A percentile compares a stretch with the other conserved stretches of the same genome.
Evolutionary conservation across 2,329 filamentous ascomycete genomes (phyloP).

Genomic region (Calonectria naviculata): DNA sequence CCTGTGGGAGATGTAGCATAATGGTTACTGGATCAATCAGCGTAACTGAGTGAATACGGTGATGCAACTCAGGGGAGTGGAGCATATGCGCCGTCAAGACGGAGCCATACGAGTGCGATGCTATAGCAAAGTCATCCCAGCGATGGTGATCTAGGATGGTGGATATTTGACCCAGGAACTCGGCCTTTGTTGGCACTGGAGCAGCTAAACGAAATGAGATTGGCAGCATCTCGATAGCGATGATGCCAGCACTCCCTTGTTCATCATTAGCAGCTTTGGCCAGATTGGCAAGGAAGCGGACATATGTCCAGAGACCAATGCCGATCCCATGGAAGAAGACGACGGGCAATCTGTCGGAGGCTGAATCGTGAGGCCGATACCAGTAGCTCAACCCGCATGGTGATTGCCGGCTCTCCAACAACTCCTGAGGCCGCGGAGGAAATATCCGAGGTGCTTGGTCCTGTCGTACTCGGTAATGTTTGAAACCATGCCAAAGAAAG

Average conservation of each 20-base stretch:
- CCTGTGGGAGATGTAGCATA: conserved; percentile 74
- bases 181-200: conserved; percentile 60
- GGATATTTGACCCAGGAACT: conserved; percentile 67
- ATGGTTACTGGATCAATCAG: conserved; percentile 73
- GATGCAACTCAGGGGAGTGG: conserved; percentile 56
- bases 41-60: conserved; percentile 61
- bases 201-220: conserved; percentile 72
- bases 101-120: conserved; percentile 73
- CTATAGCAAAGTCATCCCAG: conserved; percentile 69
- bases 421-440: conserved; percentile 65
- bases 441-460: conserved; percentile 56
- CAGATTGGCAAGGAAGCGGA: conserved; percentile 65
- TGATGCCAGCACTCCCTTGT: conserved; percentile 65
- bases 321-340: conserved; percentile 80
- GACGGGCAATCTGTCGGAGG: conserved; percentile 60
- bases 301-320: conserved; percentile 73
- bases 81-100: conserved; percentile 73
- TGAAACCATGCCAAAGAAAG: conserved; percentile 62
- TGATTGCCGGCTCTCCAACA: conserved; percentile 59
- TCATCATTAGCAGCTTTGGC: conserved; percentile 44
- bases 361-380: conserved; percentile 68
- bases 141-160: conserved; percentile 67
- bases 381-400: conserved; percentile 70
- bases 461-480: conserved; percentile 56
- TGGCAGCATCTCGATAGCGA: conserved; percentile 74